These are phyloP conservation scores for Syzygium aromaticum DNA, from an alignment of 345 rosid species.

Conservation along the genomic window DNA sequence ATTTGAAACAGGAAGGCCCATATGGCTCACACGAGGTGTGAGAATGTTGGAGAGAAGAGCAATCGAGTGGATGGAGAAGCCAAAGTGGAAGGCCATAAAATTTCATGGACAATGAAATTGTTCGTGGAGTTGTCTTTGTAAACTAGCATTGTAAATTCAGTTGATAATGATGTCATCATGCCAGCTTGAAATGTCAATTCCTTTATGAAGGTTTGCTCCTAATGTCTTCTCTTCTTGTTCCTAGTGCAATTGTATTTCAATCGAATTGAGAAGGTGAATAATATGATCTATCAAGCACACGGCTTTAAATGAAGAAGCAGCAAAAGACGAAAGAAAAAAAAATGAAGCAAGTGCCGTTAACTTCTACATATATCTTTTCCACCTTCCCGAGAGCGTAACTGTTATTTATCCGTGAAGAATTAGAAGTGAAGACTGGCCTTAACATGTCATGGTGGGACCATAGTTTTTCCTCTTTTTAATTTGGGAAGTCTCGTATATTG, in stretches of 20 bases:
- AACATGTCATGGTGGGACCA: background rate
- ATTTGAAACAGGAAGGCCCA: background rate
- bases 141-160: background rate
- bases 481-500: background rate
- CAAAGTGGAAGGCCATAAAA: background rate
- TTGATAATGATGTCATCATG: background rate
- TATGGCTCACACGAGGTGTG: background rate
- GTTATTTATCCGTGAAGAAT: background rate
- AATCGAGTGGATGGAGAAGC: background rate
- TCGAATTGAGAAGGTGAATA: background rate
- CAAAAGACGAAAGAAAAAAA: background rate
- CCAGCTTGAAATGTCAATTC: background rate
- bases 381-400: too few species aligned
- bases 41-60: background rate
- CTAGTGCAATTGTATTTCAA: background rate
- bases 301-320: background rate
- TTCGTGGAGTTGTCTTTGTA: background rate
- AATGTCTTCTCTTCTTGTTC: too few species aligned
- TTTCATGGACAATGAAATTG: background rate
- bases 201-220: background rate
- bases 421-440: background rate
- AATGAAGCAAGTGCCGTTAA: too few species aligned
- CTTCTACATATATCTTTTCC: too few species aligned
- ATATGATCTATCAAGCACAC: background rate
- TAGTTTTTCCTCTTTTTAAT: fast-evolving